Conservation (phyloP, 1,139 yeast genomes). For the Kluyveromyces sp. region DNA sequence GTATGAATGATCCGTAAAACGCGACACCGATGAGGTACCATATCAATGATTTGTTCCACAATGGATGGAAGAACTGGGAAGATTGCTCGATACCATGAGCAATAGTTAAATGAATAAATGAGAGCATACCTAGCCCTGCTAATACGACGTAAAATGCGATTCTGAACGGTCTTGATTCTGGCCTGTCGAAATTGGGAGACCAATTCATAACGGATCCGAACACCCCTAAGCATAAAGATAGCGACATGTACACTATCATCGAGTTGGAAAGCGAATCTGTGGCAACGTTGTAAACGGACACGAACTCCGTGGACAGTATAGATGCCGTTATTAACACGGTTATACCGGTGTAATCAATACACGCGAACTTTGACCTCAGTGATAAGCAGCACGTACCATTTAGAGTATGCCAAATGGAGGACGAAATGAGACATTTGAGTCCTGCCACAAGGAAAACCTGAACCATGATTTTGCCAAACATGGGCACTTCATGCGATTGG, state of each 20-base stretch:
- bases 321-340: constrained; percentile 88
- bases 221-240: constrained; percentile 60
- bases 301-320: constrained; percentile 76
- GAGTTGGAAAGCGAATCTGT: constrained; percentile 20
- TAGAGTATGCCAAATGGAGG: constrained; percentile 89
- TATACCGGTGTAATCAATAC: constrained; percentile 93
- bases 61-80: constrained; percentile 26
- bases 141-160: constrained; percentile 78
- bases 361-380: constrained; percentile 70
- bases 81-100: constrained; percentile 52
- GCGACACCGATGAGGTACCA: constrained; percentile 81
- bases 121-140: constrained; percentile 65
- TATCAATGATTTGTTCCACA: constrained; percentile 34
- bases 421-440: constrained; percentile 65
- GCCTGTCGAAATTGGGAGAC: constrained; percentile 83
- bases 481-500: constrained; percentile 27
- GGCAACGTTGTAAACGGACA: constrained; percentile 62
- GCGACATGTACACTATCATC: constrained; percentile 41
- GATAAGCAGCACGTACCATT: constrained; percentile 63
- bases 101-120: constrained; percentile 50
- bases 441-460: constrained; percentile 65
- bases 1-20: constrained; percentile 80
- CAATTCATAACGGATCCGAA: constrained; percentile 77
- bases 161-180: constrained; percentile 73
- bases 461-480: constrained; percentile 41